Conservation (phyloP, 2,329 filamentous ascomycete species). For the Drechslerella dactyloides region DNA sequence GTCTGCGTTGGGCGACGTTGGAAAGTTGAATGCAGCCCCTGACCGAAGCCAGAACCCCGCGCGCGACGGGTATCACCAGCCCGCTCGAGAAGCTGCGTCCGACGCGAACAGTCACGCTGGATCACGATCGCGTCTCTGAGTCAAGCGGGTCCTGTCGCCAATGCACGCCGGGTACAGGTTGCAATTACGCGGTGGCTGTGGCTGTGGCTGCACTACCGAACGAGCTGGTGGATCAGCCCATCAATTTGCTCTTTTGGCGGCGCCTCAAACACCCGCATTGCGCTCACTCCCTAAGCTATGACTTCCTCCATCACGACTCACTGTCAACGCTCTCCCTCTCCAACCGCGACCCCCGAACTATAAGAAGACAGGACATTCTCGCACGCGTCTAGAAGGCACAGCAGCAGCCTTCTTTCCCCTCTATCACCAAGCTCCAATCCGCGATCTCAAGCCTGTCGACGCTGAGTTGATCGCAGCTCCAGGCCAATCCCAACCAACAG, state of each 20-base stretch:
- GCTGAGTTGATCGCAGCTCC: no score
- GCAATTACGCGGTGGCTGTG: neutral
- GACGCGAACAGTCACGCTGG: no score
- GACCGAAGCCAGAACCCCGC: neutral
- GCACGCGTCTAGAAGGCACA: neutral
- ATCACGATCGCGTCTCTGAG: neutral
- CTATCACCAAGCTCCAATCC: neutral
- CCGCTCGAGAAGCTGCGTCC: neutral
- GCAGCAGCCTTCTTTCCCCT: neutral
- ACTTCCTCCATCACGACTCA: neutral
- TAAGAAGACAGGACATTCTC: neutral
- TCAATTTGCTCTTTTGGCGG: conserved; percentile 3
- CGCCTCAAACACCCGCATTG: neutral
- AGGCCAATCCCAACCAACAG: no score
- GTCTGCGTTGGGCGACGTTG: neutral
- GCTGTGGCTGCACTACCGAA: neutral
- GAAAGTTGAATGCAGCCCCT: neutral
- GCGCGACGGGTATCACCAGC: neutral
- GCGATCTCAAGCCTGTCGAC: no score
- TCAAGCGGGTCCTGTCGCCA: neutral
- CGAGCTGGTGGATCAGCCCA: neutral
- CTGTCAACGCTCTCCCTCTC: neutral
- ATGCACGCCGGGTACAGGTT: neutral
- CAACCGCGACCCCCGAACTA: neutral
- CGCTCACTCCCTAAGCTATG: neutral